Percentiles rank a stretch among this genome's conserved stretches.
These are phyloP conservation scores for Nakazawaea wickerhamii DNA, from an alignment of 805 yeast genomes.

Conservation along the genomic window DNA sequence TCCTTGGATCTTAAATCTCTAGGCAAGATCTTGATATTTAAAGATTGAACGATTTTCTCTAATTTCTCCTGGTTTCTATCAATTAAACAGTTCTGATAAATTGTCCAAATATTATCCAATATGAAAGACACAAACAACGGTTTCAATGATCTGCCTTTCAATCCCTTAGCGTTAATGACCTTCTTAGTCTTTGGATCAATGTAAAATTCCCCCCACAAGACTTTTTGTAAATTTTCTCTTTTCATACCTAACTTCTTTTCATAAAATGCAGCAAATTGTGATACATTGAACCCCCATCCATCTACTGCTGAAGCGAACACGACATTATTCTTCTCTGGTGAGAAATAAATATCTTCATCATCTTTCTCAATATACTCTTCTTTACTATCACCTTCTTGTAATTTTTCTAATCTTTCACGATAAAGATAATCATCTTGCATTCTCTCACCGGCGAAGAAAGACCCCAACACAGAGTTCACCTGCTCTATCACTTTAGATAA, in stretches of 20 bases:
- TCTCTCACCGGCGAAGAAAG: slow-evolving; percentile 87
- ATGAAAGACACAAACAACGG: slow-evolving; percentile 86
- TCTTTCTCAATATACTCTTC: slow-evolving; percentile 66
- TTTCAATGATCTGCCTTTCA: slow-evolving; percentile 56
- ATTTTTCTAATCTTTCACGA: slow-evolving; percentile 56
- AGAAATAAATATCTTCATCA: slow-evolving; percentile 79
- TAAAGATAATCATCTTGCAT: slow-evolving; percentile 81
- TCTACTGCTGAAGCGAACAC: slow-evolving; percentile 88
- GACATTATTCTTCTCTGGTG: slow-evolving; percentile 85
- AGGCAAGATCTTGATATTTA: slow-evolving; percentile 63
- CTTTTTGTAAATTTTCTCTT: slow-evolving; percentile 69
- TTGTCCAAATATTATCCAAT: slow-evolving; percentile 87
- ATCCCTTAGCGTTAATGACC: slow-evolving; percentile 60
- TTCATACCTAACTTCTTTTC: slow-evolving; percentile 82
- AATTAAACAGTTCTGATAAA: slow-evolving; percentile 65
- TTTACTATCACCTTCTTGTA: slow-evolving; percentile 18
- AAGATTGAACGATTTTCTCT: slow-evolving; percentile 66
- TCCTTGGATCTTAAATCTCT: slow-evolving; percentile 81
- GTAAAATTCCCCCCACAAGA: slow-evolving; percentile 94
- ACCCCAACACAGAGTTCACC: slow-evolving; percentile 90
- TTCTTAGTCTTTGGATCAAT: slow-evolving; percentile 87
- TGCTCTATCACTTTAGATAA: slow-evolving; percentile 78
- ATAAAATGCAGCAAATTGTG: slow-evolving; percentile 83
- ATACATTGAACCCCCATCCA: slow-evolving; percentile 95
- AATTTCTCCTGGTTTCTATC: slow-evolving; percentile 66